These are phyloP conservation scores for Hyaloscypha finlandica DNA, from an alignment of 495 filamentous ascomycete genomes.

Conservation along the genomic window DNA sequence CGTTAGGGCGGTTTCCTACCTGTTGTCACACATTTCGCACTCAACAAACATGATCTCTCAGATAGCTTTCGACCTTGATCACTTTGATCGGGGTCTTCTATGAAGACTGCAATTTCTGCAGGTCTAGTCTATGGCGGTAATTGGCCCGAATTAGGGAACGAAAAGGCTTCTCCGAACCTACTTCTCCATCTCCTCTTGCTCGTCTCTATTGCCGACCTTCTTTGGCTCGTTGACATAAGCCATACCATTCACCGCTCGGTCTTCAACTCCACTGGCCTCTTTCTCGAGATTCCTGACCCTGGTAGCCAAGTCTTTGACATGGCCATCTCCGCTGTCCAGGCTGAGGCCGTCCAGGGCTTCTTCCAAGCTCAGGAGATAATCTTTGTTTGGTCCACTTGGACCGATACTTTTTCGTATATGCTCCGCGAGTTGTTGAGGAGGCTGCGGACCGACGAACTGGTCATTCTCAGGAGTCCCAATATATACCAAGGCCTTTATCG, in stretches of 20 bases:
- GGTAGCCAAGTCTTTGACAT: conserved; percentile 67
- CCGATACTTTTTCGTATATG: conserved; percentile 78
- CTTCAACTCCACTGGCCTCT: conserved; percentile 24
- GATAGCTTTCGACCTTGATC: conserved; percentile 32
- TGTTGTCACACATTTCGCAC: conserved; percentile 28
- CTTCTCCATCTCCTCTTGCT: conserved; percentile 62
- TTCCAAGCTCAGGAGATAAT: conserved; percentile 87
- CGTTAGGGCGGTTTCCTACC: conserved; percentile 32
- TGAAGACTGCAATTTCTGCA: conserved; percentile 31
- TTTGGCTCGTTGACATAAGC: conserved; percentile 42
- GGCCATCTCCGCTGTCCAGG: conserved; percentile 77
- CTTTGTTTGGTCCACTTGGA: conserved; percentile 86
- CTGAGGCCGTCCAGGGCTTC: conserved; percentile 73
- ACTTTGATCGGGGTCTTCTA: conserved; percentile 32
- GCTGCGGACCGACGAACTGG: conserved; percentile 84
- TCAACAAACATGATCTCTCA: conserved; percentile 28
- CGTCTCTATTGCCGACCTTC: conserved; percentile 52
- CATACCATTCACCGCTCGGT: conserved; percentile 11
- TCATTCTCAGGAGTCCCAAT: conserved; percentile 94
- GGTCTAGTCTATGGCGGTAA: conserved; percentile 31
- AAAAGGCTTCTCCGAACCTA: conserved; percentile 34
- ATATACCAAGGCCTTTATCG: conserved; percentile 68
- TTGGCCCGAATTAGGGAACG: conserved; percentile 25
- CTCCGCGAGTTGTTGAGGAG: conserved; percentile 78
- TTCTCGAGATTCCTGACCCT: conserved; percentile 56